Evolutionary conservation across 768 basidiomycete species (phyloP).

Genomic region (Kwoniella mangroviensis): DNA sequence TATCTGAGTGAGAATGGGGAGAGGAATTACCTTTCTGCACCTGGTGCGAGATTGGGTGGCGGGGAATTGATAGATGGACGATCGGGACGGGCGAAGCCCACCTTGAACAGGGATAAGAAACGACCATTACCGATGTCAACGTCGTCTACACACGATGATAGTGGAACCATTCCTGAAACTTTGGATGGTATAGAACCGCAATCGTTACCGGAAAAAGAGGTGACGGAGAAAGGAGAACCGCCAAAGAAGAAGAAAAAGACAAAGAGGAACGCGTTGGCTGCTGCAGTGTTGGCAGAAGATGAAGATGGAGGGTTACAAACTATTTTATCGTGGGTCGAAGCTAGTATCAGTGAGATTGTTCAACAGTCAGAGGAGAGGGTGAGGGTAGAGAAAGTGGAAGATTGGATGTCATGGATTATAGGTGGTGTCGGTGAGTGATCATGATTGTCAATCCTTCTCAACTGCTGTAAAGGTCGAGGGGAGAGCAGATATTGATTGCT

Average conservation of each 20-base stretch:
- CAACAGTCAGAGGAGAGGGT: neutral
- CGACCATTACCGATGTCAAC: neutral
- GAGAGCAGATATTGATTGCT: neutral
- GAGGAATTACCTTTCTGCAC: conserved; percentile 86
- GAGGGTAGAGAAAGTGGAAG: conserved; percentile 82
- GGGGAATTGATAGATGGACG: conserved; percentile 28
- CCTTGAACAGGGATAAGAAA: neutral
- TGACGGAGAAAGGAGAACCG: neutral
- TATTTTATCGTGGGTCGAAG: conserved; percentile 37
- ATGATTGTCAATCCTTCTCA: neutral
- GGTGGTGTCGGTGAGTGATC: conserved; percentile 78
- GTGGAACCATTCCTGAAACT: conserved; percentile 5
- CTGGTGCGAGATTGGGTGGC: conserved; percentile 67
- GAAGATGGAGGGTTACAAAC: conserved; percentile 33
- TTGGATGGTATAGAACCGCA: conserved; percentile 12
- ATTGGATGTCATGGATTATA: conserved; percentile 94
- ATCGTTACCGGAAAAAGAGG: neutral
- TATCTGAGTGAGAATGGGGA: conserved; percentile 6
- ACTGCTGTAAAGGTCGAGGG: neutral
- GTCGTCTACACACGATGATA: neutral
- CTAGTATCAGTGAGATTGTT: conserved; percentile 8
- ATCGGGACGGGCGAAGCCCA: neutral
- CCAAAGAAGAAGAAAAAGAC: conserved; percentile 34
- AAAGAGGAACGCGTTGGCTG: conserved; percentile 43
- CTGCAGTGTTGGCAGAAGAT: conserved; percentile 40